phyloP scores from a whole-genome alignment of 805 yeast species.

The Ogataea siamensis region DNA sequence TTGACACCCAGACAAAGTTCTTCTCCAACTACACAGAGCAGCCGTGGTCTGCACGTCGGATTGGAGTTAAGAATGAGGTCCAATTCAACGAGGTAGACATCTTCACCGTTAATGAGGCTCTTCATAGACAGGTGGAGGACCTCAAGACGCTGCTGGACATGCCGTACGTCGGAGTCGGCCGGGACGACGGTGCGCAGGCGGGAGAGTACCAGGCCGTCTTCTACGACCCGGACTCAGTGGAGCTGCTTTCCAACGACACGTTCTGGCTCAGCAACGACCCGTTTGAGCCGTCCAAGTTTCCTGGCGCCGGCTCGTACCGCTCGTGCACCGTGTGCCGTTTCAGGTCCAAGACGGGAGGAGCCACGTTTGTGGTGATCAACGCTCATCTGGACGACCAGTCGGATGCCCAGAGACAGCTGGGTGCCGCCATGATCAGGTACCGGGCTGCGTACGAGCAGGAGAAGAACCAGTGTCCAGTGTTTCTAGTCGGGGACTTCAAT shows the following conservation, averaged over 20 bases:
- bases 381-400: slow-evolving; percentile 54
- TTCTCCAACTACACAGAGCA: slow-evolving; percentile 30
- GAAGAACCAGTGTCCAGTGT: slow-evolving; percentile 35
- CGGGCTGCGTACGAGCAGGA: slow-evolving; percentile 39
- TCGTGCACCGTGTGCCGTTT: slow-evolving; percentile 40
- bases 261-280: slow-evolving; percentile 58
- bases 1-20: slow-evolving; percentile 23
- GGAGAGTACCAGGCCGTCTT: slow-evolving; percentile 55
- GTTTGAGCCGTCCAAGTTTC: slow-evolving; percentile 43
- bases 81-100: slow-evolving; percentile 34
- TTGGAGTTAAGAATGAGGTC: slow-evolving; percentile 37
- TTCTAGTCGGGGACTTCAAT: slow-evolving; percentile 59
- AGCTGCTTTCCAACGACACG: slow-evolving; percentile 40
- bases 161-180: slow-evolving; percentile 49
- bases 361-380: slow-evolving; percentile 38
- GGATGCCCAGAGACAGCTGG: slow-evolving; percentile 42
- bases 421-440: slow-evolving; percentile 41
- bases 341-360: slow-evolving; percentile 33
- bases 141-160: slow-evolving; percentile 33
- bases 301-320: slow-evolving; percentile 41
- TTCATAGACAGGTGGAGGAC: slow-evolving; percentile 46
- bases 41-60: slow-evolving; percentile 37
- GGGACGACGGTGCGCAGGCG: slow-evolving; percentile 47
- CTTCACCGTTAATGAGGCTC: slow-evolving; percentile 47
- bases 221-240: slow-evolving; percentile 39